Conservation (phyloP, 179 eudicot species). For the Silene noctiflora region DNA sequence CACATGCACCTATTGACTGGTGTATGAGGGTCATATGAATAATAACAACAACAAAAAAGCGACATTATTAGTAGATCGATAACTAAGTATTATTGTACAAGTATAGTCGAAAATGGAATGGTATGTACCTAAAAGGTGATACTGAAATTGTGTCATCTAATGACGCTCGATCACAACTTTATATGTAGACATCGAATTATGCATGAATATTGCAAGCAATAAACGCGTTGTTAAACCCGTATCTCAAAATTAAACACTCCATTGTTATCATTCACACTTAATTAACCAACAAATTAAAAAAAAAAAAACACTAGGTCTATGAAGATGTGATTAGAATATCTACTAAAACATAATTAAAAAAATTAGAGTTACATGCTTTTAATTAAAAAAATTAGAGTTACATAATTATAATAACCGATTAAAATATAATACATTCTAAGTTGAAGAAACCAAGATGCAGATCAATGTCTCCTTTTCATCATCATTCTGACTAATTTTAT, state of each 20-base stretch:
- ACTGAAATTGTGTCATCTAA: too few relatives aligned
- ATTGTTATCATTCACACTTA: constrained; percentile 12
- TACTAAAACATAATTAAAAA: not conserved
- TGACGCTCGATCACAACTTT: too few relatives aligned
- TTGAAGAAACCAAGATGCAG: constrained; percentile 46
- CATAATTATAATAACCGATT: not conserved
- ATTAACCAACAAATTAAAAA: constrained; percentile 17
- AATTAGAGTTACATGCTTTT: constrained; percentile 17
- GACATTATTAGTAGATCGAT: too few relatives aligned
- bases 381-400: not conserved
- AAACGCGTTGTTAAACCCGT: not conserved
- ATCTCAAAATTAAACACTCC: not conserved
- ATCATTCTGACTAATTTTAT: constrained; percentile 13
- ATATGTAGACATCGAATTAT: too few relatives aligned
- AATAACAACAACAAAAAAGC: too few relatives aligned
- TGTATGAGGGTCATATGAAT: too few relatives aligned
- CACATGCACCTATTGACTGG: too few relatives aligned
- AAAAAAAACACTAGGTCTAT: not conserved
- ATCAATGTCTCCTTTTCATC: constrained; percentile 47
- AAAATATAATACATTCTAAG: constrained; percentile 25
- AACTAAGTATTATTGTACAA: too few relatives aligned
- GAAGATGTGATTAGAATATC: constrained; percentile 11
- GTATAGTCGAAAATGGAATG: too few relatives aligned
- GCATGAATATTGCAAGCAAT: too few relatives aligned
- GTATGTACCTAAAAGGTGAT: too few relatives aligned